Conservation (phyloP, 1,284 basidiomycete genomes). For the Ceratobasidium sp. region DNA sequence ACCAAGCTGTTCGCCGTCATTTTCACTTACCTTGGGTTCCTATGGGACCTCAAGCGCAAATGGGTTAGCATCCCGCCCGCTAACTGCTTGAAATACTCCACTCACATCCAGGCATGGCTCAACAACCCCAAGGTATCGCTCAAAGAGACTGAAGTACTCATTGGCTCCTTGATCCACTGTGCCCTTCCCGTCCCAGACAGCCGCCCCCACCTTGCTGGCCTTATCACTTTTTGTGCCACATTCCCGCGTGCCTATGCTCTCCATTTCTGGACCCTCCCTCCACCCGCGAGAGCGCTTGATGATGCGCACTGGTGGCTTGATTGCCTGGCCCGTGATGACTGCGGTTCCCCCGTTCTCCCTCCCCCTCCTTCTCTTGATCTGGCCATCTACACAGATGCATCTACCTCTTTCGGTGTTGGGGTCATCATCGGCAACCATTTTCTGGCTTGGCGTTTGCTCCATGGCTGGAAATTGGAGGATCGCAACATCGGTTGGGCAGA, state of each 20-base stretch:
- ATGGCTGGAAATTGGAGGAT: constrained; percentile 52
- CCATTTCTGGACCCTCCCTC: neutral
- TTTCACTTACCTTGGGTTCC: constrained; percentile 59
- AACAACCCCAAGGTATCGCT: neutral
- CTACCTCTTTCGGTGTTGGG: constrained; percentile 59
- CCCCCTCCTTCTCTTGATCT: constrained; percentile 49
- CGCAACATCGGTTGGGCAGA: constrained; percentile 62
- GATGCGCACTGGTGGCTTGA: constrained; percentile 38
- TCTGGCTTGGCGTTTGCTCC: constrained; percentile 55
- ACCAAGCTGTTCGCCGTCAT: constrained; percentile 49
- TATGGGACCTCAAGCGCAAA: constrained; percentile 54
- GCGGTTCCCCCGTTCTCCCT: neutral
- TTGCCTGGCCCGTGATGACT: neutral
- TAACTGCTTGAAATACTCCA: constrained; percentile 41
- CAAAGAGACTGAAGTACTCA: constrained; percentile 7
- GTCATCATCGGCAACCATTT: constrained; percentile 55
- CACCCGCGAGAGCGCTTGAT: neutral
- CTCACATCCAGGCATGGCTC: neutral
- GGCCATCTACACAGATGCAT: constrained; percentile 56
- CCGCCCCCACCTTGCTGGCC: neutral
- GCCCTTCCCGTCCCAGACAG: constrained; percentile 8
- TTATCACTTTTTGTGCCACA: neutral
- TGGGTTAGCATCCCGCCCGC: constrained; percentile 18
- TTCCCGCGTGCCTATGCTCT: neutral
- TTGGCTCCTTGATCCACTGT: constrained; percentile 41